Evolutionary conservation across 1,284 basidiomycete genomes (phyloP).

Genomic region (Sporisorium reilianum): DNA sequence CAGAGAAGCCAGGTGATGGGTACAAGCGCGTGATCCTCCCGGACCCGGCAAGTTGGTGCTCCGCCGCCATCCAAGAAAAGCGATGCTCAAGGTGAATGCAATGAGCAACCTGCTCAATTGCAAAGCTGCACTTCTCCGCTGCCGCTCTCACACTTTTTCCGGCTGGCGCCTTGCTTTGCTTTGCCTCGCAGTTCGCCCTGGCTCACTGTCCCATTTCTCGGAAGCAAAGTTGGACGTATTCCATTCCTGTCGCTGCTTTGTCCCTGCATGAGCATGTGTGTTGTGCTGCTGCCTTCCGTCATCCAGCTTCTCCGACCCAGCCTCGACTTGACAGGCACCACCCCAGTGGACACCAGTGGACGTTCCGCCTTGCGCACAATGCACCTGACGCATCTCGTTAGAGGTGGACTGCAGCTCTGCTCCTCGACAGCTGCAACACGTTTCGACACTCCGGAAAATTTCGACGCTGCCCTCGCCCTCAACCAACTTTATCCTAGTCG

Average conservation of each 20-base stretch:
- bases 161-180: neutral
- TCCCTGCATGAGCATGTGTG: too few species aligned
- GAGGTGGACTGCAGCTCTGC: too few species aligned
- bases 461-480: neutral
- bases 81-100: neutral
- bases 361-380: too few species aligned
- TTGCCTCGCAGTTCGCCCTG: neutral
- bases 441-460: too few species aligned
- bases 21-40: constrained; percentile 7
- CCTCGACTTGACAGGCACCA: neutral
- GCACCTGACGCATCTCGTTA: too few species aligned
- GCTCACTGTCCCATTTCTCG: neutral
- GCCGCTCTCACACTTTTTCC: neutral
- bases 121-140: neutral
- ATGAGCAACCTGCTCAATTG: neutral
- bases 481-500: constrained; percentile 2
- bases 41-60: neutral
- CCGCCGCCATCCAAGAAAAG: constrained; percentile 2
- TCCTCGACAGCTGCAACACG: too few species aligned
- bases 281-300: neutral
- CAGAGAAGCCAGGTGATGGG: neutral
- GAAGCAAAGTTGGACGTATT: too few species aligned
- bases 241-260: too few species aligned
- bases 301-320: neutral
- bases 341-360: neutral